phyloP scores from a whole-genome alignment of 2,329 filamentous ascomycete species.

The Calcarisporium arbuscula region DNA sequence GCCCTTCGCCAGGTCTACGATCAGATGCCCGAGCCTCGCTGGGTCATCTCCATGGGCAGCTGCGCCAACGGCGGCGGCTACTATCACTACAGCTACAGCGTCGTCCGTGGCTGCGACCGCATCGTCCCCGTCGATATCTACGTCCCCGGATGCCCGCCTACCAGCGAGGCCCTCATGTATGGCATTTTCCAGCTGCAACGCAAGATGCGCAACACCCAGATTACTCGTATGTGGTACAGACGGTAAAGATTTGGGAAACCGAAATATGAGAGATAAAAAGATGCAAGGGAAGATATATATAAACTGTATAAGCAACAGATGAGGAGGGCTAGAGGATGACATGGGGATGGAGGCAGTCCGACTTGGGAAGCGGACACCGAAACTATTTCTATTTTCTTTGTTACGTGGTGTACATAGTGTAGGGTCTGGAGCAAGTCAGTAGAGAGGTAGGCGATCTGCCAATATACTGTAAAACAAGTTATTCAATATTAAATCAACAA shows the following conservation, averaged over 20 bases:
- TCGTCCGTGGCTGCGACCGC: conserved; percentile 68
- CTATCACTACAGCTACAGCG: conserved; percentile 80
- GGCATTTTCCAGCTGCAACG: conserved; percentile 70
- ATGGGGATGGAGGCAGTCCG: too few relatives aligned
- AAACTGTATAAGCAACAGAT: too few relatives aligned
- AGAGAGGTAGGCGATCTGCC: conserved; percentile 6
- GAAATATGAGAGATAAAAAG: neutral
- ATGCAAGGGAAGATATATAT: conserved; percentile 1
- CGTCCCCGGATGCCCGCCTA: conserved; percentile 66
- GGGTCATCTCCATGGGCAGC: conserved; percentile 79
- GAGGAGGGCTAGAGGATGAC: too few relatives aligned
- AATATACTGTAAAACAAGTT: conserved; percentile 8
- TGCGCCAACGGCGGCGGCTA: conserved; percentile 82
- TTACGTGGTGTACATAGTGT: conserved; percentile 8
- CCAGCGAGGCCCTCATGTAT: conserved; percentile 58
- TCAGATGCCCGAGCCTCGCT: conserved; percentile 88
- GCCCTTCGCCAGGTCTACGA: conserved; percentile 88
- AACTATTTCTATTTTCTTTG: conserved; percentile 1
- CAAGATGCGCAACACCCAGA: conserved; percentile 61
- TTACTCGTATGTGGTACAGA: conserved; percentile 52
- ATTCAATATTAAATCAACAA: too few relatives aligned
- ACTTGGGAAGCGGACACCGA: too few relatives aligned
- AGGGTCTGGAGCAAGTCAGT: conserved; percentile 4
- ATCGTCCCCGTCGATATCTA: conserved; percentile 77
- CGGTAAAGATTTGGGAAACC: too few relatives aligned